Percentiles rank a stretch among this genome's conserved stretches.
phyloP scores from a whole-genome alignment of 1,284 basidiomycete genomes.

The Omphalotus olearius region DNA sequence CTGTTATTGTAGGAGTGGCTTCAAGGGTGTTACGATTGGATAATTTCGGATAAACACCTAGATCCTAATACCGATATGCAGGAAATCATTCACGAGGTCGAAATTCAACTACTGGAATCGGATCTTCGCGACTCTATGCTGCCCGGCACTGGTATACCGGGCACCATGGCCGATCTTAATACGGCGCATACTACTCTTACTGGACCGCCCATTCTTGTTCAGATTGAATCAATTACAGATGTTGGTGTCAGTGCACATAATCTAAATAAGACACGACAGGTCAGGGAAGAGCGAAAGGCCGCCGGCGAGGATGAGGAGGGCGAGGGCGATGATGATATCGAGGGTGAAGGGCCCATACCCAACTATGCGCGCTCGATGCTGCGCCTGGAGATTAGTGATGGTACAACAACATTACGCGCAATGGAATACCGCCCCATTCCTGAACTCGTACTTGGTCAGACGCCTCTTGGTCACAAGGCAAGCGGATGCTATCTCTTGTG shows the following conservation, averaged over 20 bases:
- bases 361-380: conserved; percentile 72
- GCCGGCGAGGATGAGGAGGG: conserved; percentile 48
- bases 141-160: conserved; percentile 60
- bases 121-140: conserved; percentile 66
- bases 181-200: conserved; percentile 26
- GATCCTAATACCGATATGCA: conserved; percentile 43
- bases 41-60: conserved; percentile 43
- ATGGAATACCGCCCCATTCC: conserved; percentile 64
- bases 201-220: conserved; percentile 55
- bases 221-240: conserved; percentile 71
- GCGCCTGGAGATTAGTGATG: conserved; percentile 64
- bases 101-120: conserved; percentile 66
- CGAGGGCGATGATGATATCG: conserved; percentile 50
- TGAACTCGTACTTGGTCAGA: conserved; percentile 58
- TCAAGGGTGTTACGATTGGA: conserved; percentile 62
- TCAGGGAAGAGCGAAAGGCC: conserved; percentile 56
- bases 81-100: conserved; percentile 46
- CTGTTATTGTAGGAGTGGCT: conserved; percentile 59
- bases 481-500: conserved; percentile 17
- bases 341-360: conserved; percentile 63
- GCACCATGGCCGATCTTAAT: conserved; percentile 34
- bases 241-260: conserved; percentile 69
- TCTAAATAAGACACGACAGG: conserved; percentile 57
- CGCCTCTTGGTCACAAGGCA: conserved; percentile 73
- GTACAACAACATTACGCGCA: conserved; percentile 53